Evolutionary conservation across 2,329 filamentous ascomycete species (phyloP).

Genomic region (Boeremia lycopersici): DNA sequence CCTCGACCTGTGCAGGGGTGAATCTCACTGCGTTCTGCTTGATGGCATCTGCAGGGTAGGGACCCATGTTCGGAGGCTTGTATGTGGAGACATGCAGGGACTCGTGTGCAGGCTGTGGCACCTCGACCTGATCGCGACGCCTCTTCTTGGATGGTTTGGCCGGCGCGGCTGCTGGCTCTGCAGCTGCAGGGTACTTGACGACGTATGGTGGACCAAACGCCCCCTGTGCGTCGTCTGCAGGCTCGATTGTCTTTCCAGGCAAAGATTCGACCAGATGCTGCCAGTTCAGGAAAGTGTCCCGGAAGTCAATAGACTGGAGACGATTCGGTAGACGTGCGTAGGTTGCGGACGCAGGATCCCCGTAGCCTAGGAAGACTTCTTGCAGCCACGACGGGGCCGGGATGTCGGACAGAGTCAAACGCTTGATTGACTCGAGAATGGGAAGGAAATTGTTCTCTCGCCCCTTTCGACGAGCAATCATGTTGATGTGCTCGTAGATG

Average conservation of each 20-base stretch:
- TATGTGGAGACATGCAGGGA: constrained; percentile 86
- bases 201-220: constrained; percentile 90
- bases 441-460: constrained; percentile 98
- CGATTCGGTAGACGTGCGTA: constrained; percentile 83
- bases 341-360: constrained; percentile 84
- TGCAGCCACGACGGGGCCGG: constrained; percentile 90
- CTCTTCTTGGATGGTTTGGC: constrained; percentile 79
- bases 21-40: constrained; percentile 86
- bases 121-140: constrained; percentile 75
- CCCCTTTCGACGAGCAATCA: constrained; percentile 80
- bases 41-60: constrained; percentile 83
- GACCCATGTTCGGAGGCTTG: constrained; percentile 83
- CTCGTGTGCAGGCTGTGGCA: constrained; percentile 62
- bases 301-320: constrained; percentile 80
- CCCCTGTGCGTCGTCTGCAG: constrained; percentile 70
- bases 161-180: constrained; percentile 52
- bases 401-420: constrained; percentile 81
- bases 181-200: constrained; percentile 63
- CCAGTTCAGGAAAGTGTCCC: constrained; percentile 96
- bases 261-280: constrained; percentile 89
- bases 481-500: constrained; percentile 82
- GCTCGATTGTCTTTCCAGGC: constrained; percentile 84
- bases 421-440: constrained; percentile 88
- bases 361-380: constrained; percentile 97
- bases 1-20: constrained; percentile 88